These are phyloP conservation scores for Lobosporangium transversale DNA, from an alignment of 192 early-diverging fungal species.

Conservation along the genomic window DNA sequence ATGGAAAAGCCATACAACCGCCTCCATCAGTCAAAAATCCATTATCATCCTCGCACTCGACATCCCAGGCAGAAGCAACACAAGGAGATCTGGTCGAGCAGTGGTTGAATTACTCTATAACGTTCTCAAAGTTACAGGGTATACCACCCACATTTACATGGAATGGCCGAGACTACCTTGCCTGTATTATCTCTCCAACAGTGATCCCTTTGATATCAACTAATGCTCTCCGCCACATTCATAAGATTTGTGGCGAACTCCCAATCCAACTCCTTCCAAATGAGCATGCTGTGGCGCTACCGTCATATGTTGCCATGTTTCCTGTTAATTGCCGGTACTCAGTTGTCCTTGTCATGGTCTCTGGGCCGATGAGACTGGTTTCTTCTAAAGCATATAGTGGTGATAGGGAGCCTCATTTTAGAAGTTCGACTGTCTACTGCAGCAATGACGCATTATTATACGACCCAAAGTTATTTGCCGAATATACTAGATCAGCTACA, in stretches of 20 bases:
- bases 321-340: not conserved
- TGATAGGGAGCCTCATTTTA: too few species aligned
- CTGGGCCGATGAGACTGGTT: not conserved
- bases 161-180: not conserved
- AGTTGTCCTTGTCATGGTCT: slow-evolving; percentile 1
- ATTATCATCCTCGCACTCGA: too few species aligned
- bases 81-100: slow-evolving; percentile 5
- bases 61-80: too few species aligned
- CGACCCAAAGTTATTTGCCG: not conserved
- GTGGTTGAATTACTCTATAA: not conserved
- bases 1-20: too few species aligned
- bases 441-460: not conserved
- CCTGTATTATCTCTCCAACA: slow-evolving; percentile 14
- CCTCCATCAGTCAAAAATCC: too few species aligned
- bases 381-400: not conserved
- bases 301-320: not conserved
- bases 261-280: not conserved
- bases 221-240: not conserved
- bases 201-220: not conserved
- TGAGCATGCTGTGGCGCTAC: slow-evolving; percentile 3
- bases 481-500: not conserved
- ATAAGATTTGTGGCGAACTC: not conserved
- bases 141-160: not conserved
- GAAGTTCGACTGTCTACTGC: too few species aligned
- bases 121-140: not conserved